Evolutionary conservation across 768 basidiomycete genomes (phyloP).

Genomic region (Panaeolus papilionaceus): DNA sequence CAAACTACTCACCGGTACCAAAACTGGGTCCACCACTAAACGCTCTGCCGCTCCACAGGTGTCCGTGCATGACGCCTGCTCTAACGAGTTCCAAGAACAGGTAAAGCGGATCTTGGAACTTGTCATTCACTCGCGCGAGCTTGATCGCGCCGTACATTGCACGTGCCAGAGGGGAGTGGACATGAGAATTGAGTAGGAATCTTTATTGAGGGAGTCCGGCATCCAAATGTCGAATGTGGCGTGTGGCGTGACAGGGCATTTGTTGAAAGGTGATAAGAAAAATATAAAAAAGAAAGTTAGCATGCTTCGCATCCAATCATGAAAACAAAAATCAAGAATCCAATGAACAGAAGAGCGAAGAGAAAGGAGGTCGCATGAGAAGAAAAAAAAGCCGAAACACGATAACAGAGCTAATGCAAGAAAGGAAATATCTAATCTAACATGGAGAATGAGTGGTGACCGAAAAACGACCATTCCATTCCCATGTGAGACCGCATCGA

Average conservation of each 20-base stretch:
- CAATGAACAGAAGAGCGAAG: background rate
- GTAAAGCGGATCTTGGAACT: conserved; percentile 97
- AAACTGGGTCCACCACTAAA: conserved; percentile 97
- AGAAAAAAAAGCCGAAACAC: background rate
- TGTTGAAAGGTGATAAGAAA: background rate
- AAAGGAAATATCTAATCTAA: background rate
- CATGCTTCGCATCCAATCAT: background rate
- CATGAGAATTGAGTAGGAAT: conserved; percentile 88
- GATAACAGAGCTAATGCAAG: background rate
- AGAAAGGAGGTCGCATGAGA: conserved; percentile 8
- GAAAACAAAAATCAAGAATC: background rate
- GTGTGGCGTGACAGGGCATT: conserved; percentile 10
- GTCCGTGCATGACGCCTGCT: conserved; percentile 96
- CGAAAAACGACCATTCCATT: background rate
- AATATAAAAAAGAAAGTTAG: conserved; percentile 11
- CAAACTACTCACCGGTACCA: conserved; percentile 71
- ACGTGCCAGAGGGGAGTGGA: conserved; percentile 87
- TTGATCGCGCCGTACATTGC: conserved; percentile 89
- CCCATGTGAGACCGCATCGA: conserved; percentile 9
- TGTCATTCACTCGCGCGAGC: conserved; percentile 87
- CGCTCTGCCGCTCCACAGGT: conserved; percentile 85
- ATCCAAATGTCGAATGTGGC: conserved; percentile 14
- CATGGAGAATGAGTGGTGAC: background rate
- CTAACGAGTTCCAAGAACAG: conserved; percentile 94
- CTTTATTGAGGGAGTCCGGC: conserved; percentile 46